Conservation (phyloP, 805 yeast species). For the Yamadazyma paraphyllophila region DNA sequence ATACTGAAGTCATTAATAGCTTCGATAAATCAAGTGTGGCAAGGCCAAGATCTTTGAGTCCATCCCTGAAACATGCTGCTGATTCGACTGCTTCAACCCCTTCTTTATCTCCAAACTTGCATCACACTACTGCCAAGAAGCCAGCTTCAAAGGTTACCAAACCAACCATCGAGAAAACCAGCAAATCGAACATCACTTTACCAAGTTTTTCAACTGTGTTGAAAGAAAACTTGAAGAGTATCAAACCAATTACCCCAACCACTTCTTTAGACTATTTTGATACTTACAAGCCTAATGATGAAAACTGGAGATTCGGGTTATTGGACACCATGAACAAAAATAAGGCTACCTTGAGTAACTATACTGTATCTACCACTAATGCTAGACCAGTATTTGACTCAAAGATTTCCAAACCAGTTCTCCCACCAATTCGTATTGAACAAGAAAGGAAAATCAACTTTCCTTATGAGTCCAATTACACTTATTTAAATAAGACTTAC, state of each 20-base stretch:
- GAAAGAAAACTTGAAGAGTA: slow-evolving; percentile 19
- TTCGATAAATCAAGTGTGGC: slow-evolving; percentile 6
- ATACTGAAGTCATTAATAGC: neutral
- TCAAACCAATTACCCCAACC: slow-evolving; percentile 38
- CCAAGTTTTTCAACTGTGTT: slow-evolving; percentile 39
- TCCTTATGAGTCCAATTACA: slow-evolving; percentile 54
- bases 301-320: slow-evolving; percentile 42
- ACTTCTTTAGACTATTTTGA: slow-evolving; percentile 44
- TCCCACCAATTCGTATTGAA: slow-evolving; percentile 18
- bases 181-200: slow-evolving; percentile 18
- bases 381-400: slow-evolving; percentile 38
- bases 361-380: slow-evolving; percentile 4
- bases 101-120: slow-evolving; percentile 1
- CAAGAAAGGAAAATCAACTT: slow-evolving; percentile 42
- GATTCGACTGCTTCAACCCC: neutral
- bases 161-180: slow-evolving; percentile 1
- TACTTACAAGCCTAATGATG: slow-evolving; percentile 45
- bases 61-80: slow-evolving; percentile 13
- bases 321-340: slow-evolving; percentile 33
- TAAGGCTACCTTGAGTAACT: slow-evolving; percentile 3
- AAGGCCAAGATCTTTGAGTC: slow-evolving; percentile 29
- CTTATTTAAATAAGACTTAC: slow-evolving; percentile 48
- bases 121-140: neutral
- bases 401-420: slow-evolving; percentile 25
- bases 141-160: neutral